A percentile compares a stretch with the other conserved stretches of the same genome.
phyloP scores from a whole-genome alignment of 495 filamentous ascomycete species.

The Aspergillus biplanus region DNA sequence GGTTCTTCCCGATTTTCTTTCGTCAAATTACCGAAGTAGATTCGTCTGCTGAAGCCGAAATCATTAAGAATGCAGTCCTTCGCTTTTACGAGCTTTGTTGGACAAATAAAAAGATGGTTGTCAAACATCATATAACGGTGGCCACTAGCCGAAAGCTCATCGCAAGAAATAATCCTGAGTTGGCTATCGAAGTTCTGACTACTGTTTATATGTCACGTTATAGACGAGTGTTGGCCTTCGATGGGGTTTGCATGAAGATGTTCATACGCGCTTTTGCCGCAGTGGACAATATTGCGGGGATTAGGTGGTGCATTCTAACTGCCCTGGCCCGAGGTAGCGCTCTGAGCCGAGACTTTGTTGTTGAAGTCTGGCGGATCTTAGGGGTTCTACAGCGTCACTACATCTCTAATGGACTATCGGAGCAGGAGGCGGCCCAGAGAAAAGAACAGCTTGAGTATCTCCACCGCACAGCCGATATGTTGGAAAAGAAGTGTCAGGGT shows the following conservation, averaged over 20 bases:
- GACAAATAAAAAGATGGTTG: constrained; percentile 28
- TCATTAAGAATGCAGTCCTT: constrained; percentile 43
- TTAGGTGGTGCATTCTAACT: constrained; percentile 50
- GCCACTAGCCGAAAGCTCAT: constrained; percentile 39
- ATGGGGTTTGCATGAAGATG: constrained; percentile 47
- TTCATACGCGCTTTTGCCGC: constrained; percentile 42
- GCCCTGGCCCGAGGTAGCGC: constrained; percentile 38
- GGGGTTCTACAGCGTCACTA: constrained; percentile 20
- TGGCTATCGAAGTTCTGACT: constrained; percentile 40
- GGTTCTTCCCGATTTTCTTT: constrained; percentile 43
- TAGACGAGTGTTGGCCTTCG: constrained; percentile 36
- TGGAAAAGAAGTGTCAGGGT: constrained; percentile 32
- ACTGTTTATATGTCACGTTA: constrained; percentile 45
- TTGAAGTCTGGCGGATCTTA: constrained; percentile 38
- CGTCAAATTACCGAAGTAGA: constrained; percentile 38
- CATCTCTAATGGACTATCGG: background rate
- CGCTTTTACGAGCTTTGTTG: constrained; percentile 47
- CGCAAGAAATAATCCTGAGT: constrained; percentile 21
- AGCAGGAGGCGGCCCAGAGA: constrained; percentile 15
- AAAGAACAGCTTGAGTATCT: constrained; percentile 23
- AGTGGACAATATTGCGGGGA: constrained; percentile 35
- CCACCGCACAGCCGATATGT: constrained; percentile 19
- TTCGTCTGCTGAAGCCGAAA: constrained; percentile 22
- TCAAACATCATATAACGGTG: constrained; percentile 42
- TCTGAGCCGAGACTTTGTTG: constrained; percentile 35